phyloP scores from a whole-genome alignment of 306 rosid genomes.

The Crotalaria pallida region DNA sequence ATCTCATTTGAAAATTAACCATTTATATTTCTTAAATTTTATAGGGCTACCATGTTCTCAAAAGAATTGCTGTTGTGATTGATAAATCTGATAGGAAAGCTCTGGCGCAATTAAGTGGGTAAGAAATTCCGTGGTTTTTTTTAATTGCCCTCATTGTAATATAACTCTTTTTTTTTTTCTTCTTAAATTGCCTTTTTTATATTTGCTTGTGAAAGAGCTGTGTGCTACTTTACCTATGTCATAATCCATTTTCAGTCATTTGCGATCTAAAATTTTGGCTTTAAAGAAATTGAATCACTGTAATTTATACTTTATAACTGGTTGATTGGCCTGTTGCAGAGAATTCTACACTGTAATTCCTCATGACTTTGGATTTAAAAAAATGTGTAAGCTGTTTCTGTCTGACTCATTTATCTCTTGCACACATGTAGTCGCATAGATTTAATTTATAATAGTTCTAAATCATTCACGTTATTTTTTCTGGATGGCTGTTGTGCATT shows the following conservation, averaged over 20 bases:
- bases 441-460: neutral
- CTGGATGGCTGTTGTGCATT: slow-evolving; percentile 11
- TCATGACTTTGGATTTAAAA: slow-evolving; percentile 89
- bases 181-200: neutral
- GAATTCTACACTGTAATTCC: slow-evolving; percentile 96
- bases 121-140: slow-evolving; percentile 11
- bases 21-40: slow-evolving; percentile 19
- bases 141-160: neutral
- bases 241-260: neutral
- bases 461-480: neutral
- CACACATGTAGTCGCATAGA: neutral
- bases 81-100: slow-evolving; percentile 41
- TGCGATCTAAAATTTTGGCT: slow-evolving; percentile 10
- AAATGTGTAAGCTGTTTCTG: slow-evolving; percentile 69
- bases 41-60: slow-evolving; percentile 78
- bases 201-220: neutral
- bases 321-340: slow-evolving; percentile 51
- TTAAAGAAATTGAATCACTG: slow-evolving; percentile 13
- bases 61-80: slow-evolving; percentile 78
- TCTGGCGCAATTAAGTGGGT: slow-evolving; percentile 90
- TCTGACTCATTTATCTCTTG: neutral
- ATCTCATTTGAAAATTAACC: neutral
- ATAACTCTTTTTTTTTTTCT: neutral
- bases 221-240: neutral
- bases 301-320: slow-evolving; percentile 21